A percentile compares a stretch with the other conserved stretches of the same genome.
Conservation (phyloP, 768 basidiomycete genomes). For the Tylopilus sp. region DNA sequence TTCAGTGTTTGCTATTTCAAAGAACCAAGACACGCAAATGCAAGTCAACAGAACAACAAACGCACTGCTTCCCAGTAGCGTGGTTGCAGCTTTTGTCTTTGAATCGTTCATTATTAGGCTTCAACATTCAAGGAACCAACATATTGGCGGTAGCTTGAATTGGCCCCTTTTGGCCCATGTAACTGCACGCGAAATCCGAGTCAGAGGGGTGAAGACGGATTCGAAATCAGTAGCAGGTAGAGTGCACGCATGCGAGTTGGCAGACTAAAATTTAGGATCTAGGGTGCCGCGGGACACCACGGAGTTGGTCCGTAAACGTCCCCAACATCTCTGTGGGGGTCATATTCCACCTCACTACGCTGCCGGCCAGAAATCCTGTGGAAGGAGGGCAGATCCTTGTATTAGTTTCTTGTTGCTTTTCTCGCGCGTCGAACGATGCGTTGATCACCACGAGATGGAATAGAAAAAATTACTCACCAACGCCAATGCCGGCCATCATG, state of each 20-base stretch:
- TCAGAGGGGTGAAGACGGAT: not conserved
- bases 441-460: not conserved
- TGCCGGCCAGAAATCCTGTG: conserved; percentile 29
- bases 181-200: not conserved
- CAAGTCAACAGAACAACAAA: no score
- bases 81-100: no score
- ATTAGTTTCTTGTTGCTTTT: conserved; percentile 7
- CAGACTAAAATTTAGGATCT: conserved; percentile 1
- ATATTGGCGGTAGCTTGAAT: no score
- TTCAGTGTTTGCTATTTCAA: no score
- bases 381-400: not conserved
- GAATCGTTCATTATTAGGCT: no score
- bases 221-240: not conserved
- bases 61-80: no score
- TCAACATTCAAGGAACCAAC: no score
- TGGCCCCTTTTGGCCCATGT: not conserved
- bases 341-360: conserved; percentile 30
- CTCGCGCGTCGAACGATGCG: not conserved
- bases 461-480: conserved; percentile 41
- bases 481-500: conserved; percentile 57
- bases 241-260: not conserved
- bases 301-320: conserved; percentile 11
- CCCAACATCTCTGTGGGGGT: conserved; percentile 24
- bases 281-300: conserved; percentile 1
- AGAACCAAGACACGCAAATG: no score